These are phyloP conservation scores for Thraustochytrium striatum DNA, from an alignment of 352 stramenopile species.

Conservation along the genomic window DNA sequence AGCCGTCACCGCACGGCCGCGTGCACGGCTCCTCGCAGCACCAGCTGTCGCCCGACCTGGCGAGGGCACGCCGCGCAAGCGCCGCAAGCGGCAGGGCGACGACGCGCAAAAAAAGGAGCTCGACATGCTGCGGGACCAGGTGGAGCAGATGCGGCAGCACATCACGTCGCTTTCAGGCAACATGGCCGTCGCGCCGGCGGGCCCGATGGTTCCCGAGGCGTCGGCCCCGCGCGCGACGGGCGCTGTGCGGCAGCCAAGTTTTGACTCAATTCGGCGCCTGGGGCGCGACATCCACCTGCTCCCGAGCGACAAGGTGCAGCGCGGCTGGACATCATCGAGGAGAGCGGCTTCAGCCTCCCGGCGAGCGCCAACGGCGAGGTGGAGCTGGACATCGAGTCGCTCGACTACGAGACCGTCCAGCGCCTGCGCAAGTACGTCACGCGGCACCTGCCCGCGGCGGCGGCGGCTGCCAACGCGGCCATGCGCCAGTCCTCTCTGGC, in stretches of 20 bases:
- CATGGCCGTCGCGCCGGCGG: no score
- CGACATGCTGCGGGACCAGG: neutral
- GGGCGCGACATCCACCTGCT: conserved; percentile 39
- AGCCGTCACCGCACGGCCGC: neutral
- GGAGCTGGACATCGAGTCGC: conserved; percentile 45
- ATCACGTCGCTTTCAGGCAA: no score
- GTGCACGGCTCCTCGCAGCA: neutral
- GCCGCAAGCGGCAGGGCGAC: neutral
- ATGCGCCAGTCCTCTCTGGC: no score
- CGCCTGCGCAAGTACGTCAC: conserved; percentile 29
- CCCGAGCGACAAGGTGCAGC: conserved; percentile 13
- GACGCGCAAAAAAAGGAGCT: neutral
- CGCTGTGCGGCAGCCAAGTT: no score
- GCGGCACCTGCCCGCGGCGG: neutral
- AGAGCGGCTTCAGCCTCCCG: neutral
- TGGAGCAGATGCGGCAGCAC: neutral
- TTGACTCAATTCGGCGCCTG: conserved; percentile 48
- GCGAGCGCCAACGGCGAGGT: conserved; percentile 23
- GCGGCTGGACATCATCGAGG: conserved; percentile 16
- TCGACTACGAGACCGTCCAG: conserved; percentile 5
- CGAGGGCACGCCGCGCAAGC: neutral
- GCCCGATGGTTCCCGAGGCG: no score
- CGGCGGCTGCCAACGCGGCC: no score
- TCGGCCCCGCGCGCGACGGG: no score
- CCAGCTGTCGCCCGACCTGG: neutral